Percentiles rank a stretch among this genome's conserved stretches.
Evolutionary conservation across 2,329 filamentous ascomycete species (phyloP).

Genomic region (Monilinia aucupariae): DNA sequence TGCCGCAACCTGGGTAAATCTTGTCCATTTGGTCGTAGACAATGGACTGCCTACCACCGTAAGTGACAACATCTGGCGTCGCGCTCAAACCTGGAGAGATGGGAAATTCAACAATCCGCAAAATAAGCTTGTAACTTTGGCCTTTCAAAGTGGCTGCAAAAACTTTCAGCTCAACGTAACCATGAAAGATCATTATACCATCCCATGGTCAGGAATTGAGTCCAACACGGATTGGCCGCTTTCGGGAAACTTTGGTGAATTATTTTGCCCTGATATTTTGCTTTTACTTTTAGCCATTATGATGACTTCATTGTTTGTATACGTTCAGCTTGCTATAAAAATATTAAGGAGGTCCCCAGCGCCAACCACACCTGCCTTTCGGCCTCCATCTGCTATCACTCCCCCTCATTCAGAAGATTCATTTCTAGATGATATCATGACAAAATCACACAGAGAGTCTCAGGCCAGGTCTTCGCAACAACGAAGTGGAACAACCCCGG

Average conservation of each 20-base stretch:
- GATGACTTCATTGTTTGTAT: background rate
- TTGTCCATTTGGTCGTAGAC: conserved; percentile 5
- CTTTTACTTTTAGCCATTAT: background rate
- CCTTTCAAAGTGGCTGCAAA: conserved; percentile 1
- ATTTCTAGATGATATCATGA: background rate
- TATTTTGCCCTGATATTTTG: conserved; percentile 13
- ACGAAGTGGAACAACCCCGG: background rate
- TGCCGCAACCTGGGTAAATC: conserved; percentile 14
- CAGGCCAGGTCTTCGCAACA: background rate
- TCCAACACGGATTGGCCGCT: conserved; percentile 6
- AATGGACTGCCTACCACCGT: background rate
- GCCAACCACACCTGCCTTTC: background rate
- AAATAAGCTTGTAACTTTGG: background rate
- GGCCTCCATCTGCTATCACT: background rate
- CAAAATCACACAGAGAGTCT: background rate
- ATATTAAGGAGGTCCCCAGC: background rate
- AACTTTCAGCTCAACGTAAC: background rate
- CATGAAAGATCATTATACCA: background rate
- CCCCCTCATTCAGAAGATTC: background rate
- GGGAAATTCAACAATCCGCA: background rate
- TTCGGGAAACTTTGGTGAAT: background rate
- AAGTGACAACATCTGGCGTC: conserved; percentile 9
- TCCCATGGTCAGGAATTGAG: conserved; percentile 1
- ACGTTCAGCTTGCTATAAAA: background rate
- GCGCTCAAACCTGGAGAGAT: background rate